Percentiles rank a stretch among this genome's conserved stretches.
Evolutionary conservation across 148 eudicot species (phyloP).

Genomic region (Beta vulgaris): DNA sequence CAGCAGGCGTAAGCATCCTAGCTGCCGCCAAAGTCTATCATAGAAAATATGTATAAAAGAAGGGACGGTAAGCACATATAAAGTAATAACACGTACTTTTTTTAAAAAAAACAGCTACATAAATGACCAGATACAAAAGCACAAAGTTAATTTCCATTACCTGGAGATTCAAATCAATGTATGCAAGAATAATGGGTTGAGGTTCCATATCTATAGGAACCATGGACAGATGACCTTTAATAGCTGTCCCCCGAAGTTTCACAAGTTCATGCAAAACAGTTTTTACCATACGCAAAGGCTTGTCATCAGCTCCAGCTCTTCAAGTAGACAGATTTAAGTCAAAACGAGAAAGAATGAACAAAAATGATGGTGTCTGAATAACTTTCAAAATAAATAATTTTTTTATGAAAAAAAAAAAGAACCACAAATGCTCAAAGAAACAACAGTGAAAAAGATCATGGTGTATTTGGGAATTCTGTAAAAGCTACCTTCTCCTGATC

Average conservation of each 20-base stretch:
- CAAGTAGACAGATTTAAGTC: not conserved
- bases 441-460: not conserved
- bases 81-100: no score
- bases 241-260: slow-evolving; percentile 95
- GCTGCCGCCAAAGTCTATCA: slow-evolving; percentile 94
- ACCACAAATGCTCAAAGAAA: not conserved
- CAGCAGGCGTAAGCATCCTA: slow-evolving; percentile 95
- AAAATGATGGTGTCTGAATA: not conserved
- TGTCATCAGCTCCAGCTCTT: slow-evolving; percentile 99
- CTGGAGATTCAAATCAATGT: slow-evolving; percentile 98
- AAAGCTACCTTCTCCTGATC: slow-evolving; percentile 81
- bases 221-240: slow-evolving; percentile 95
- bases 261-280: slow-evolving; percentile 98
- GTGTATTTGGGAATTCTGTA: not conserved
- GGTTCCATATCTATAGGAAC: slow-evolving; percentile 96
- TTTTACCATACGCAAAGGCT: slow-evolving; percentile 97
- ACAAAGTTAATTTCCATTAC: slow-evolving; percentile 28
- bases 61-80: not conserved
- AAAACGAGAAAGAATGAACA: not conserved
- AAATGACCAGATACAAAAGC: not conserved
- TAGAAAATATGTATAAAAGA: not conserved
- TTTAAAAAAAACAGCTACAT: not conserved
- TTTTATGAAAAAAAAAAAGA: slow-evolving; percentile 6
- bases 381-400: no score
- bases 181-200: slow-evolving; percentile 96